Conservation (phyloP, 345 rosid genomes). For the Anastatica hierochuntica region DNA sequence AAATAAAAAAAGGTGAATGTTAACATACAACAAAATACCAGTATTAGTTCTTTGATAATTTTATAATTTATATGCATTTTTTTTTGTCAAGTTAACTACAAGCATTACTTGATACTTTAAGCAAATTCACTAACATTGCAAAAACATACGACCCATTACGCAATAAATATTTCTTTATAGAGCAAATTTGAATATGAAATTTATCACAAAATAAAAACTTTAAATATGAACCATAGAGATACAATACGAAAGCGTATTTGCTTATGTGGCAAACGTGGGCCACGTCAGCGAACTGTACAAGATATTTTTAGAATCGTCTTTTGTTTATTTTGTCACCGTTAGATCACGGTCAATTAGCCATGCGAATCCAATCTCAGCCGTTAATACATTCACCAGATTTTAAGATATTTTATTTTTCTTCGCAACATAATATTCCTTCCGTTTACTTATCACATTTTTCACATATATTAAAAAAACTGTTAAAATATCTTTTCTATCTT, state of each 20-base stretch:
- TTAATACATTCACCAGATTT: constrained; percentile 20
- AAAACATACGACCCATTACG: neutral
- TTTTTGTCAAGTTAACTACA: no score
- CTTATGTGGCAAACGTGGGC: constrained; percentile 42
- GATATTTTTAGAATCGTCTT: constrained; percentile 38
- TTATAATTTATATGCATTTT: no score
- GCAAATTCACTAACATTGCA: no score
- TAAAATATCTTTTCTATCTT: no score
- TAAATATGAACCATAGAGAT: constrained; percentile 19
- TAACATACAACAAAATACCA: no score
- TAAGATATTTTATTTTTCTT: constrained; percentile 34
- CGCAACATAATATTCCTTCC: neutral
- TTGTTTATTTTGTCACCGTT: constrained; percentile 8
- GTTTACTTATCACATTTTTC: constrained; percentile 5
- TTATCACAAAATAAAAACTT: no score
- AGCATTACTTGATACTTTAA: no score
- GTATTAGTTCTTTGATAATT: no score
- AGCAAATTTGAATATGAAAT: no score
- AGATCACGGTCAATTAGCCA: constrained; percentile 21
- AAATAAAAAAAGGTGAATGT: no score
- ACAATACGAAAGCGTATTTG: no score
- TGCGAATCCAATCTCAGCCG: constrained; percentile 14
- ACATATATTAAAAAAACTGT: no score
- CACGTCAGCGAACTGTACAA: constrained; percentile 26
- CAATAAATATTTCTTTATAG: neutral